Percentiles rank a stretch among this genome's conserved stretches.
Conservation (phyloP, 2,329 filamentous ascomycete genomes). For the Sporothrix sp. region DNA sequence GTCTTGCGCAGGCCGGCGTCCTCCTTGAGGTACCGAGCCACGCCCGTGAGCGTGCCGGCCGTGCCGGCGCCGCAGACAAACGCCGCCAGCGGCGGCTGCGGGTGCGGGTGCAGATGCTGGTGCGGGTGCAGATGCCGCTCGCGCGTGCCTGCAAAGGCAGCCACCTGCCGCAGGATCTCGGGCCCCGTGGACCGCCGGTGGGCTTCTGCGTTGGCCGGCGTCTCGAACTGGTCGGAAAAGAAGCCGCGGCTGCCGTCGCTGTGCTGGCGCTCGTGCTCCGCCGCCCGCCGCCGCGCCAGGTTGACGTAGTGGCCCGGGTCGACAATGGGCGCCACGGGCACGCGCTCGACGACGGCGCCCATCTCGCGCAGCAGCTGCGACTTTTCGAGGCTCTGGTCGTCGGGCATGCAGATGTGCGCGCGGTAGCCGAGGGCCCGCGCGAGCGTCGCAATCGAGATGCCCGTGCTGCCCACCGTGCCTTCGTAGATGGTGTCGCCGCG, state of each 20-base stretch:
- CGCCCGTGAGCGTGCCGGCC: slow-evolving; percentile 84
- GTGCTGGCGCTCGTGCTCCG: slow-evolving; percentile 54
- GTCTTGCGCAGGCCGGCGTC: slow-evolving; percentile 41
- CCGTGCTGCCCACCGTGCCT: slow-evolving; percentile 91
- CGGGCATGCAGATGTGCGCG: slow-evolving; percentile 95
- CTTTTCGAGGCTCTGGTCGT: slow-evolving; percentile 83
- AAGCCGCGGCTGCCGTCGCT: slow-evolving; percentile 63
- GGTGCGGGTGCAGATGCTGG: background rate
- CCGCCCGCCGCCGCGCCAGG: slow-evolving; percentile 66
- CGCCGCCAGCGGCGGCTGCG: slow-evolving; percentile 49
- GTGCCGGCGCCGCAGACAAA: slow-evolving; percentile 93
- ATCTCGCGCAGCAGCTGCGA: slow-evolving; percentile 79
- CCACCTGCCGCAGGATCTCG: slow-evolving; percentile 75
- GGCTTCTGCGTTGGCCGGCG: slow-evolving; percentile 75
- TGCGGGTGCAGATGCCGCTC: background rate
- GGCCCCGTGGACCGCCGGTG: slow-evolving; percentile 78
- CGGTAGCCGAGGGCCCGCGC: slow-evolving; percentile 81
- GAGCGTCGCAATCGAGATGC: slow-evolving; percentile 85
- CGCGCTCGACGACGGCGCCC: slow-evolving; percentile 84
- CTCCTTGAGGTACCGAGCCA: slow-evolving; percentile 74
- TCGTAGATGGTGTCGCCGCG: slow-evolving; percentile 94
- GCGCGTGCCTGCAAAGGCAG: slow-evolving; percentile 16
- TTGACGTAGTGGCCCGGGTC: slow-evolving; percentile 92
- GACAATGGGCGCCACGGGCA: slow-evolving; percentile 86
- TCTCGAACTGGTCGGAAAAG: slow-evolving; percentile 96